These are phyloP conservation scores for Pharus latifolius DNA, from an alignment of 176 grass and related monocot genomes.

Conservation along the genomic window DNA sequence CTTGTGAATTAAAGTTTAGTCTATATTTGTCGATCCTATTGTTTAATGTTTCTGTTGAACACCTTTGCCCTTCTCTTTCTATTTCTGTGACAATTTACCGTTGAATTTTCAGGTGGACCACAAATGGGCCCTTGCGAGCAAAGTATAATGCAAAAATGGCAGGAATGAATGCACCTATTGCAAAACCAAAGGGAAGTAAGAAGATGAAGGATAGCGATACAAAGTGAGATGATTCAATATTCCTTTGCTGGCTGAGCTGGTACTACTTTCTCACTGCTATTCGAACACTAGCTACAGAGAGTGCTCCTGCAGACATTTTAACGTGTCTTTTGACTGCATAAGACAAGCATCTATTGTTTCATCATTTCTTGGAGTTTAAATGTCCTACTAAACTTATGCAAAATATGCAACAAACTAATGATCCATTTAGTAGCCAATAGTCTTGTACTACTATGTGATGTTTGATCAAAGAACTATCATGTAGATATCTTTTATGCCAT, in stretches of 20 bases:
- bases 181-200: no score
- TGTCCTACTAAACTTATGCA: background rate
- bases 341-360: background rate
- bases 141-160: no score
- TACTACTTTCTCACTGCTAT: background rate
- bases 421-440: background rate
- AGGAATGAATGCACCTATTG: no score
- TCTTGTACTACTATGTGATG: background rate
- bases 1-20: background rate
- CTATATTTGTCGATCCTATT: background rate
- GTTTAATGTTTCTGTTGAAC: background rate
- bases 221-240: constrained; percentile 6
- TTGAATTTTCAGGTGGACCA: constrained; percentile 17
- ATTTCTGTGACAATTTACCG: background rate
- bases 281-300: background rate
- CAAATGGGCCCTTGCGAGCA: no score
- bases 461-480: background rate
- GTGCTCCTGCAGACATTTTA: background rate
- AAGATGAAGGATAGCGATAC: no score
- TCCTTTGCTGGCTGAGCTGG: background rate
- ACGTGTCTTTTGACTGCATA: background rate
- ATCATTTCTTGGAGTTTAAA: background rate
- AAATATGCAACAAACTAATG: background rate
- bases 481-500: background rate
- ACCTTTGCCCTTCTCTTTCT: background rate